Percentiles rank a stretch among this genome's conserved stretches.
phyloP scores from a whole-genome alignment of 441 rosid species.

The Iberis amara region DNA sequence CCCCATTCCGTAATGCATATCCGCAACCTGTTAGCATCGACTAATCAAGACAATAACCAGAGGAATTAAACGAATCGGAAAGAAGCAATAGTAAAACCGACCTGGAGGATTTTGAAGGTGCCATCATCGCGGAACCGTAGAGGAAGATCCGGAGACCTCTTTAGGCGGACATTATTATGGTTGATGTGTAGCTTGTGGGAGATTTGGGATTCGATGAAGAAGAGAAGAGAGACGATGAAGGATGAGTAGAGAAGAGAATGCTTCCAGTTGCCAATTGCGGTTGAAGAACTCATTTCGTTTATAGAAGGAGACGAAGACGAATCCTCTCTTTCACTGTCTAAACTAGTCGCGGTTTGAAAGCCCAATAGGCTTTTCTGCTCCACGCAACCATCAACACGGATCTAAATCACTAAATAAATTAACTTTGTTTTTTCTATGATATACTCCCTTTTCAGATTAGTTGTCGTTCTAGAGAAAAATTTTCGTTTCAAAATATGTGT shows the following conservation, averaged over 20 bases:
- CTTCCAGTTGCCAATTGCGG: conserved; percentile 28
- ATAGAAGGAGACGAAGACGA: conserved; percentile 9
- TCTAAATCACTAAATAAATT: no score
- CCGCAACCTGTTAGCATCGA: conserved; percentile 49
- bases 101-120: conserved; percentile 91
- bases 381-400: no score
- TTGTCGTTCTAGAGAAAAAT: no score
- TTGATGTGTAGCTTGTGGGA: conserved; percentile 36
- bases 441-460: no score
- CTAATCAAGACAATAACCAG: neutral
- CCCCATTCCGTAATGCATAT: conserved; percentile 87
- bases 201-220: conserved; percentile 40
- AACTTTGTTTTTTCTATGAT: no score
- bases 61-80: neutral
- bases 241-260: conserved; percentile 41
- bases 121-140: conserved; percentile 73
- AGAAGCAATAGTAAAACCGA: neutral
- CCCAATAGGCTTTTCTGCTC: no score
- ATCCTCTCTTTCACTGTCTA: neutral
- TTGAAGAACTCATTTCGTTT: conserved; percentile 30
- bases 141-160: conserved; percentile 58
- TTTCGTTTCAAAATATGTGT: no score
- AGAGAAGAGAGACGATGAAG: conserved; percentile 35
- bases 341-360: neutral
- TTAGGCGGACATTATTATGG: conserved; percentile 40